Percentiles rank a stretch among this genome's conserved stretches.
These are phyloP conservation scores for Pulveroboletus sp. DNA, from an alignment of 1,284 basidiomycete species.

Conservation along the genomic window DNA sequence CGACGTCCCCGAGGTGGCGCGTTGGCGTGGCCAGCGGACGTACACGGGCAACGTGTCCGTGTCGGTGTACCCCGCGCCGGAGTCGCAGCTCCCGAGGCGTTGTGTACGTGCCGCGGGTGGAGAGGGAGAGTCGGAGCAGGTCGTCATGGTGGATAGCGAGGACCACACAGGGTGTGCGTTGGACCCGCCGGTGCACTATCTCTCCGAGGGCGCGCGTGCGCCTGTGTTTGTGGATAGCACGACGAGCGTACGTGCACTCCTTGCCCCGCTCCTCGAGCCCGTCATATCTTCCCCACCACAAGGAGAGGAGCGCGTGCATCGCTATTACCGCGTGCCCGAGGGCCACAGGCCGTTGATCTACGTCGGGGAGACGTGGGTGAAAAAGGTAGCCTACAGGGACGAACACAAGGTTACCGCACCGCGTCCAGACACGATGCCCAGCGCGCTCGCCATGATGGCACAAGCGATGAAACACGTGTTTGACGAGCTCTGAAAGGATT, in stretches of 20 bases:
- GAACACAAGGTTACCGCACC: not conserved
- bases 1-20: not conserved
- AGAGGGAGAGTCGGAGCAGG: not conserved
- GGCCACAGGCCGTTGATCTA: conserved; percentile 2
- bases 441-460: not conserved
- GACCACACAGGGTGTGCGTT: not conserved
- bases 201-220: too few species aligned
- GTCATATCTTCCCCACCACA: not conserved
- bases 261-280: conserved; percentile 4
- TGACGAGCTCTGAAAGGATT: not conserved
- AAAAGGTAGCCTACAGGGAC: not conserved
- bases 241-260: not conserved
- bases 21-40: not conserved
- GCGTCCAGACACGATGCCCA: not conserved
- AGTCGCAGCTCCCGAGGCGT: not conserved
- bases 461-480: not conserved
- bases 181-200: conserved; percentile 8
- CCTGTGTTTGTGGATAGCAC: too few species aligned
- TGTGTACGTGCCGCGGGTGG: not conserved
- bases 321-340: not conserved
- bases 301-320: conserved; percentile 13
- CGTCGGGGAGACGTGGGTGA: conserved; percentile 16
- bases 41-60: too few species aligned
- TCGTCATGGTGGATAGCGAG: not conserved
- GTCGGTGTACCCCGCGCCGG: too few species aligned